Evolutionary conservation across 805 yeast genomes (phyloP).

Genomic region (Yarrowia sp.): DNA sequence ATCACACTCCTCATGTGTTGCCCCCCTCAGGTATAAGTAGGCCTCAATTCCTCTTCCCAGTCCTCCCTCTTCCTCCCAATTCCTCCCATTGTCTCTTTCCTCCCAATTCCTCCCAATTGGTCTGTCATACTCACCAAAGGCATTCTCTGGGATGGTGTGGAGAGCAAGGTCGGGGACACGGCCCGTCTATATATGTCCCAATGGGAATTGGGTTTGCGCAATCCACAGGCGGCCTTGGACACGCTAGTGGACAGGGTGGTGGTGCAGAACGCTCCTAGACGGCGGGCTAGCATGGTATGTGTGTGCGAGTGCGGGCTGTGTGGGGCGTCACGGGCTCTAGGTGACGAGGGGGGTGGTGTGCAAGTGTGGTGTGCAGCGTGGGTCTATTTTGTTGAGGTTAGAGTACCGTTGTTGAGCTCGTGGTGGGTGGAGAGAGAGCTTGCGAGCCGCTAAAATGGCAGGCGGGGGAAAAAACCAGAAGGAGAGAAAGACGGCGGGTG

Average conservation of each 20-base stretch:
- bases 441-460: background rate
- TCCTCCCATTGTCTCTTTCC: background rate
- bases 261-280: constrained; percentile 7
- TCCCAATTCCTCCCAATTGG: background rate
- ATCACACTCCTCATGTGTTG: too few relatives aligned
- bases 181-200: constrained; percentile 38
- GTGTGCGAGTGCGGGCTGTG: constrained; percentile 1
- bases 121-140: constrained; percentile 30
- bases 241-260: constrained; percentile 15
- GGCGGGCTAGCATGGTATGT: constrained; percentile 32
- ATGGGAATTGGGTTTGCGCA: constrained; percentile 37
- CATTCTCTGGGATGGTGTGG: constrained; percentile 29
- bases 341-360: background rate
- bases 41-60: background rate
- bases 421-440: background rate
- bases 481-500: too few relatives aligned
- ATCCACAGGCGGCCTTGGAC: constrained; percentile 29
- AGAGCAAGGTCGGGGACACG: constrained; percentile 19
- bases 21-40: too few relatives aligned
- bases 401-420: constrained; percentile 18
- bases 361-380: too few relatives aligned
- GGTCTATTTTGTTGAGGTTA: constrained; percentile 4
- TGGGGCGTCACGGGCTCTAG: background rate
- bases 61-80: too few relatives aligned
- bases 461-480: background rate